Percentiles rank a stretch among this genome's conserved stretches.
These are phyloP conservation scores for Rhodotorula graminis DNA, from an alignment of 768 basidiomycete genomes.

Conservation along the genomic window DNA sequence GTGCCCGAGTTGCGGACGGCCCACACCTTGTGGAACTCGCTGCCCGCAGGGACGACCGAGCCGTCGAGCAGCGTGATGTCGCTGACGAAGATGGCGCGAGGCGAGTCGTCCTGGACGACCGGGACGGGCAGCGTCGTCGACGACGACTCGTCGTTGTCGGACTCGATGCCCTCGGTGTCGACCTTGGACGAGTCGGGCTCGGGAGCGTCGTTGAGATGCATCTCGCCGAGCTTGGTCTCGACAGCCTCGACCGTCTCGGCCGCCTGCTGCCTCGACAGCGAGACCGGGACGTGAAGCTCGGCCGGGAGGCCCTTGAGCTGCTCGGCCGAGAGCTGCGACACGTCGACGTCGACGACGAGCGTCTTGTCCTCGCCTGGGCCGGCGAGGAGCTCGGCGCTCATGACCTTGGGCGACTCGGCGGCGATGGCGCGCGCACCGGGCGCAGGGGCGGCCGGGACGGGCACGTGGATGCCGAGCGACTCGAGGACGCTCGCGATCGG, in stretches of 20 bases:
- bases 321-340: neutral
- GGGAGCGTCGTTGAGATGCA: neutral
- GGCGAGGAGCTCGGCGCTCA: neutral
- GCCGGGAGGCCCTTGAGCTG: neutral
- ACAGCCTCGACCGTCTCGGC: neutral
- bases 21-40: conserved; percentile 48
- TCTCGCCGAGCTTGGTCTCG: neutral
- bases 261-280: neutral
- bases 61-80: conserved; percentile 45
- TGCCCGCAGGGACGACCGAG: conserved; percentile 44
- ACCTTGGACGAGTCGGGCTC: too few relatives aligned
- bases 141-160: too few relatives aligned
- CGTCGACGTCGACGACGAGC: conserved; percentile 16
- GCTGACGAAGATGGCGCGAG: conserved; percentile 13
- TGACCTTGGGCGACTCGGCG: neutral
- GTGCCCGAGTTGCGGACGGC: conserved; percentile 44
- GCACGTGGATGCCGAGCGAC: conserved; percentile 14
- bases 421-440: neutral
- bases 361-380: conserved; percentile 5
- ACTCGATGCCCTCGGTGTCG: neutral
- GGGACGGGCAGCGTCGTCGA: neutral
- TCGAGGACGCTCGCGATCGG: conserved; percentile 10
- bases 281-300: conserved; percentile 11
- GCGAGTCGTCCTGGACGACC: neutral
- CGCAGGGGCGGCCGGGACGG: neutral